Base-by-base conservation (phyloP, 371 early-diverging fungal species). In the Apophysomyces trapeziformis region DNA sequence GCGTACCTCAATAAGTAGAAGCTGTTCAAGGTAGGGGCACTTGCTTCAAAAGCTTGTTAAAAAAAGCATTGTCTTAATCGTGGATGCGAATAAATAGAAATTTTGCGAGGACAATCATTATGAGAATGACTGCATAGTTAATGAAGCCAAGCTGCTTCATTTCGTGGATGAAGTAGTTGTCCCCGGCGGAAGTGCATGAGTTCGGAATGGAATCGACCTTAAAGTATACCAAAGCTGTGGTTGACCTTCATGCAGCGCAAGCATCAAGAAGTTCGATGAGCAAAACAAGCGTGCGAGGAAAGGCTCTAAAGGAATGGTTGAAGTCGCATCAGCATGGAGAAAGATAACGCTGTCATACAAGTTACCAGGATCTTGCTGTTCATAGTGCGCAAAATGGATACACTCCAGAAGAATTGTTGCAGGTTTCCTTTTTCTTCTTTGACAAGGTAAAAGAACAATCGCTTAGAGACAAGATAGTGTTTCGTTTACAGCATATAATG, bases 151-250 rank as follows among this genome's bases (percentile, higher is more conserved):
- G 36, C 39, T 63, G 36, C 50, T 63, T 16, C 12, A 38, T 4
- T 63, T 63, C 38, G 18, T 63, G 38, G 38, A 63, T 36, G 50
- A 63, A n/a, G 50, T 50, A 5, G 63, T 47, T 50, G 37, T 38
- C 14, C 50, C 50, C 41, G 0, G 54, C 1, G 32, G 54, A 46
- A 54, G 54, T 37, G 4, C 63, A 37, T 47, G 14, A 50, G n/a
- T 56, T 63, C 0, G 39, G 13, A 7, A 39, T 14, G 59, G 39
- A 38, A 26, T 5, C 59, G 4, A 39, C 21, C n/a, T n/a, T 59
- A 37, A 38, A 13, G 59, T 59, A 59, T 8, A 39, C 39, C 39
- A 59, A 59, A 43, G 43, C 59, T 7, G 39, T 36, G 7, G 41
- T 59, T 7, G 59, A 59, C 39, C 59, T 59, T n/a, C 59, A 38